Evolutionary conservation across 192 early-diverging fungal species (phyloP), one percentile per base, ranked within the genome.

Genomic region (Umbelopsis isabellina): DNA sequence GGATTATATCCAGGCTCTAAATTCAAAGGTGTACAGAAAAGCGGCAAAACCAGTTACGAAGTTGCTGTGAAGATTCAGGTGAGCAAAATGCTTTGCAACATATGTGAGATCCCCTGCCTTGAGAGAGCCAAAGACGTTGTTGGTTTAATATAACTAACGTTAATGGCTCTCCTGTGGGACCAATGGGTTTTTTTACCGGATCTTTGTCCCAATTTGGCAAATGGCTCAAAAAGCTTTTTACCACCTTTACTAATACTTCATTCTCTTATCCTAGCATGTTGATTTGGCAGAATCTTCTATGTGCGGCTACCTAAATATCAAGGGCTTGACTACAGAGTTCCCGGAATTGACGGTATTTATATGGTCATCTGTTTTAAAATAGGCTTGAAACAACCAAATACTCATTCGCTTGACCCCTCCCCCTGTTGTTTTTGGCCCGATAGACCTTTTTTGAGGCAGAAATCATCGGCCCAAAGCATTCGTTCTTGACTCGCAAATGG

Each of bases 371-470:
- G 13, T 25, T 44, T 44, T 5, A 11, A 45, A 65, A 41, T 16
- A 20, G 4, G 2, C 1, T 22, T 65, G 21, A 4, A 50, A 65
- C 2, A 12, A 51, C 27, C 7, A 55, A 65, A 7, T 27, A 30
- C 46, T 16, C 51, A n/a, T 23, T 61, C 27, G 53, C 1, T 15
- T n/a, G 22, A 58, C 25, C 27, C 15, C 16, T 33, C 22, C 23
- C 12, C 5, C 25, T 10, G 5, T 6, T 41, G 16, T 68, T 30
- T 46, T 55, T 47, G 15, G 25, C 12, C 22, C 37, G 21, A 16
- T 67, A 78, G 67, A 95, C 94, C 8, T 95, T 90, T 70, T 95
- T 95, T 78, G 92, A 94, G 68, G 91, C 88, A n/a, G 94, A 95
- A 72, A 90, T 95, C 49, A 92, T 95, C 66, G 94, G 93, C 1